phyloP scores from a whole-genome alignment of 208 protist species.

The Acanthamoeba royreba region DNA sequence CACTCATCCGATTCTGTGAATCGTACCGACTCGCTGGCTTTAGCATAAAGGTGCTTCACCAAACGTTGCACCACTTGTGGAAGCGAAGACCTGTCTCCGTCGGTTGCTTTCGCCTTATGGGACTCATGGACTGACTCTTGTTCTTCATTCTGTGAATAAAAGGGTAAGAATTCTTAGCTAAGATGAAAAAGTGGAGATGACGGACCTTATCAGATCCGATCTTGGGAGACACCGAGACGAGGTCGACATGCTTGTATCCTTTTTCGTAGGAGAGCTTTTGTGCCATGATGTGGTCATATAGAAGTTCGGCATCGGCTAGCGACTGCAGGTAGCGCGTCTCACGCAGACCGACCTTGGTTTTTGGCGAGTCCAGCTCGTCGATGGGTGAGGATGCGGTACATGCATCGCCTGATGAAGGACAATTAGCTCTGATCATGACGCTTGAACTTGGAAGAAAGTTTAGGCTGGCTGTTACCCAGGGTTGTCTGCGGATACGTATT shows the following conservation, averaged over 20 bases:
- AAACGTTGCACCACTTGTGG: neutral
- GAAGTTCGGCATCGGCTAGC: neutral
- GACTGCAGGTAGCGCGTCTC: conserved; percentile 3
- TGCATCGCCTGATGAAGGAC: neutral
- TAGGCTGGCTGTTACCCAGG: too few relatives aligned
- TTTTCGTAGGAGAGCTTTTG: neutral
- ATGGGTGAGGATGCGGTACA: neutral
- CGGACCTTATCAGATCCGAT: neutral
- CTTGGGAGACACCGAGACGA: conserved; percentile 2
- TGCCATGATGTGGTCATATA: neutral
- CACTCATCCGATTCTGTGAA: too few relatives aligned
- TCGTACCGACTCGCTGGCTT: conserved; percentile 22
- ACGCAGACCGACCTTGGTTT: neutral
- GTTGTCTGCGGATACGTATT: neutral
- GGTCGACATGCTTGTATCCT: neutral
- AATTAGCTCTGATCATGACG: too few relatives aligned
- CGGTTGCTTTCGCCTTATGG: neutral
- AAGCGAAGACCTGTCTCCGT: neutral
- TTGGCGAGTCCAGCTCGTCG: conserved; percentile 16
- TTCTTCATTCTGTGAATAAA: too few relatives aligned
- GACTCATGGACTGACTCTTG: too few relatives aligned
- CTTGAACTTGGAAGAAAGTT: too few relatives aligned
- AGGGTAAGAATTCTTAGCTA: too few relatives aligned
- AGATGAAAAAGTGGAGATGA: too few relatives aligned
- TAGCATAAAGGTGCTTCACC: neutral